Percentiles rank a stretch among this genome's conserved stretches.
These are phyloP conservation scores for Mucor indicus DNA, from an alignment of 371 early-diverging fungal genomes.

Conservation along the genomic window DNA sequence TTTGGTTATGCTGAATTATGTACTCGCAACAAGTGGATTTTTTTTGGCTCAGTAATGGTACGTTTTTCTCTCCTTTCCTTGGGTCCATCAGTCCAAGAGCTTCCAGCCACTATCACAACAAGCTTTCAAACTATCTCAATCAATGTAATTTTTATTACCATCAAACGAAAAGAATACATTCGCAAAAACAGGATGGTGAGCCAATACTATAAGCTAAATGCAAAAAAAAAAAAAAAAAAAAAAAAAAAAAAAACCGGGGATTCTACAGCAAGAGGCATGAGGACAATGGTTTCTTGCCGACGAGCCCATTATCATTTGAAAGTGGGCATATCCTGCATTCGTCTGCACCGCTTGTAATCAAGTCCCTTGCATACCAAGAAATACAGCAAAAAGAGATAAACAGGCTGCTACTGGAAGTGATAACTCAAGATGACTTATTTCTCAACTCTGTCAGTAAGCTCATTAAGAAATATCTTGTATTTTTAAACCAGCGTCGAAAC, in stretches of 20 bases:
- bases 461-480: slow-evolving; percentile 15
- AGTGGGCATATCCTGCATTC: slow-evolving; percentile 8
- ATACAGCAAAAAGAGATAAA: slow-evolving; percentile 7
- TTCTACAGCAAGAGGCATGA: slow-evolving; percentile 13
- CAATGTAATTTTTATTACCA: slow-evolving; percentile 5
- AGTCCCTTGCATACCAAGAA: slow-evolving; percentile 13
- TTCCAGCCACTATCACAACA: slow-evolving; percentile 3
- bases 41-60: slow-evolving; percentile 5
- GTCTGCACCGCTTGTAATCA: slow-evolving; percentile 13
- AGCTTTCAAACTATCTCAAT: slow-evolving; percentile 3
- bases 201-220: slow-evolving; percentile 10
- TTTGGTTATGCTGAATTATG: slow-evolving; percentile 11
- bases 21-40: slow-evolving; percentile 8
- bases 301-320: slow-evolving; percentile 9
- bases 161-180: slow-evolving; percentile 3
- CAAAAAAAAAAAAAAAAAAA: too few species aligned
- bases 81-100: slow-evolving; percentile 8
- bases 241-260: slow-evolving; percentile 17
- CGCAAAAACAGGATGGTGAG: slow-evolving; percentile 5
- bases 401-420: slow-evolving; percentile 11
- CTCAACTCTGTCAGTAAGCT: slow-evolving; percentile 1
- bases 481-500: slow-evolving; percentile 12
- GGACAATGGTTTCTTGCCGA: slow-evolving; percentile 11
- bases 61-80: slow-evolving; percentile 7
- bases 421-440: slow-evolving; percentile 10